These are phyloP conservation scores for Hypoxylon fuscum DNA, from an alignment of 495 filamentous ascomycete species.

Conservation along the genomic window DNA sequence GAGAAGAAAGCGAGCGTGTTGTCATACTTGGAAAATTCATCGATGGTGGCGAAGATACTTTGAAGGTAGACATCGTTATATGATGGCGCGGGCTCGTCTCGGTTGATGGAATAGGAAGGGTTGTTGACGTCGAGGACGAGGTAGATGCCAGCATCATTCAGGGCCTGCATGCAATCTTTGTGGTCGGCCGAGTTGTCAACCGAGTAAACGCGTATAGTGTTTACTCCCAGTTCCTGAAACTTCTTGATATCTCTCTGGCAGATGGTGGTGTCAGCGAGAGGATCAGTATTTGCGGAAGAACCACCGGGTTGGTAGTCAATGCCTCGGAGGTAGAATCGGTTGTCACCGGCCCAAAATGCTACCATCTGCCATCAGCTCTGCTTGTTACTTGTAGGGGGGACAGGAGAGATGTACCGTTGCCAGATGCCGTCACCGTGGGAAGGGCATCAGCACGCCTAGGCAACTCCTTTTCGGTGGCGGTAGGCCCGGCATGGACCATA, in stretches of 20 bases:
- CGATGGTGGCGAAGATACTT: conserved; percentile 91
- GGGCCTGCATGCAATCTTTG: conserved; percentile 81
- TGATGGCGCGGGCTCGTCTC: conserved; percentile 73
- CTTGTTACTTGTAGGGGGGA: neutral
- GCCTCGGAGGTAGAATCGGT: conserved; percentile 92
- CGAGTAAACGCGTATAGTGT: conserved; percentile 92
- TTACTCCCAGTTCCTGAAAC: conserved; percentile 87
- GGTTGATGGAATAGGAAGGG: conserved; percentile 78
- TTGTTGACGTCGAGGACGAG: conserved; percentile 81
- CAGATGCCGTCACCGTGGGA: conserved; percentile 56
- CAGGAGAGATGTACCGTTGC: conserved; percentile 51
- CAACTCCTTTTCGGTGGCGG: conserved; percentile 66
- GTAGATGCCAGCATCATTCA: conserved; percentile 90
- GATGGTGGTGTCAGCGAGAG: conserved; percentile 72
- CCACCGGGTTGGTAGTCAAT: conserved; percentile 97
- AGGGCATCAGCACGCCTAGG: conserved; percentile 57
- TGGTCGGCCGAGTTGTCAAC: conserved; percentile 88
- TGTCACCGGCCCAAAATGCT: conserved; percentile 87
- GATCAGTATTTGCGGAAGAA: conserved; percentile 78
- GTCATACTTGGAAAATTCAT: conserved; percentile 83
- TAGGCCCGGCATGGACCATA: conserved; percentile 64
- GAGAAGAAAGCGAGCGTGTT: conserved; percentile 97
- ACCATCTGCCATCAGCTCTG: conserved; percentile 21
- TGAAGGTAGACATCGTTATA: conserved; percentile 95
- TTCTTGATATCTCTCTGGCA: conserved; percentile 86